Percentiles rank a stretch among this genome's conserved stretches.
phyloP scores from a whole-genome alignment of 176 grass and related monocot genomes.

The Eragrostis nindensis region DNA sequence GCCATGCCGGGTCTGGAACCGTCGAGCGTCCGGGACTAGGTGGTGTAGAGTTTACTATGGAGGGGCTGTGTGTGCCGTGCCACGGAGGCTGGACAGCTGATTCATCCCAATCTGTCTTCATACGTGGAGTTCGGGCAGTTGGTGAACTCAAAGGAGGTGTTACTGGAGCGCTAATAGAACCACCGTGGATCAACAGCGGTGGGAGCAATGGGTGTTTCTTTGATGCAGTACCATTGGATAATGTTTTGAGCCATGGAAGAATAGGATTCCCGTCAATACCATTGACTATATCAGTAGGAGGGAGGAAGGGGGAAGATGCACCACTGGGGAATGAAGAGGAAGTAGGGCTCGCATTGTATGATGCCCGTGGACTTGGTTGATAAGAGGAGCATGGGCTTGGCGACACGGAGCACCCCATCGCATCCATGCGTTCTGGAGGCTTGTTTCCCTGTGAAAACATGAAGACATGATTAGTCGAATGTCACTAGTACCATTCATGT shows the following conservation, averaged over 20 bases:
- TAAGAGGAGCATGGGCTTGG: slow-evolving; percentile 78
- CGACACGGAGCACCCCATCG: slow-evolving; percentile 49
- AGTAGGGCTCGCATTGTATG: slow-evolving; percentile 78
- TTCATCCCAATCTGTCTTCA: slow-evolving; percentile 67
- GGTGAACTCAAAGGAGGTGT: slow-evolving; percentile 89
- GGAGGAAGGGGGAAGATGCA: slow-evolving; percentile 63
- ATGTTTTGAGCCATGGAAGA: slow-evolving; percentile 73
- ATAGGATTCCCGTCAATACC: slow-evolving; percentile 58
- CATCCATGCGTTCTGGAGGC: slow-evolving; percentile 50
- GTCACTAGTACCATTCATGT: background rate
- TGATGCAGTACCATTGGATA: slow-evolving; percentile 56
- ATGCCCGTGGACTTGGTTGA: slow-evolving; percentile 64
- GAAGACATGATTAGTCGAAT: background rate
- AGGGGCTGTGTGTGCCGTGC: slow-evolving; percentile 54
- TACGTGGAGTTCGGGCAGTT: slow-evolving; percentile 57
- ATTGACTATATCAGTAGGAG: slow-evolving; percentile 40
- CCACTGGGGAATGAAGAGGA: slow-evolving; percentile 79
- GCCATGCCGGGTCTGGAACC: slow-evolving; percentile 68
- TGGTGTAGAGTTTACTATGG: slow-evolving; percentile 78
- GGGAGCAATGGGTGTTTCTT: slow-evolving; percentile 71
- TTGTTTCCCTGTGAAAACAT: slow-evolving; percentile 49
- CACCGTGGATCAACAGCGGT: slow-evolving; percentile 61
- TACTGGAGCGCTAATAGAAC: slow-evolving; percentile 89
- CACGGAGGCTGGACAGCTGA: slow-evolving; percentile 57
- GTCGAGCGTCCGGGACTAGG: slow-evolving; percentile 50